A percentile compares a stretch with the other conserved stretches of the same genome.
These are phyloP conservation scores for Herpotrichia juniperi DNA, from an alignment of 2,329 filamentous ascomycete species.

Conservation along the genomic window DNA sequence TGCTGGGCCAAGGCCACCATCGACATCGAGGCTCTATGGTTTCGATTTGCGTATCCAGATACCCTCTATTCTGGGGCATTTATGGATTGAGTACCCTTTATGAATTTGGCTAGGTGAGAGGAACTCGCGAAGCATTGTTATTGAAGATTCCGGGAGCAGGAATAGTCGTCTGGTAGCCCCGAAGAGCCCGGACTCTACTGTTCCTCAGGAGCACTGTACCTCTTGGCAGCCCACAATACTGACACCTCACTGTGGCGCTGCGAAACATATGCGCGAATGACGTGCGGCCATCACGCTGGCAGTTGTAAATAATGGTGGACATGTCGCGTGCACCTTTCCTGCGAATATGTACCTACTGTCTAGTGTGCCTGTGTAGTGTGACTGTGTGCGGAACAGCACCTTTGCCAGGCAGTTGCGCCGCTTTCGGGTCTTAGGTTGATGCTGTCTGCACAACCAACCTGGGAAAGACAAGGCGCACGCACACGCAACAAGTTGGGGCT, in stretches of 20 bases:
- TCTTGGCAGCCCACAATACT: background rate
- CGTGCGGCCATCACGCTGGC: too few species aligned
- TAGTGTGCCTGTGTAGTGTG: background rate
- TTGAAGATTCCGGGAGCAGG: background rate
- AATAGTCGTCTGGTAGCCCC: background rate
- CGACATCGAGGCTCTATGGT: conserved; percentile 6
- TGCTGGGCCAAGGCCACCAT: conserved; percentile 32
- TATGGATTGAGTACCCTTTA: too few species aligned
- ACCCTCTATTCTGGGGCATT: background rate
- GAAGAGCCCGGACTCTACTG: too few species aligned
- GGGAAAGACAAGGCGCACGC: background rate
- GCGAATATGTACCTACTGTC: too few species aligned
- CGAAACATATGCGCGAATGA: background rate
- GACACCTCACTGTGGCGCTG: background rate
- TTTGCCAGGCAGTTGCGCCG: conserved; percentile 1
- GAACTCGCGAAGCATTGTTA: too few species aligned
- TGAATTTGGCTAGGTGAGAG: too few species aligned
- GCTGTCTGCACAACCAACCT: background rate
- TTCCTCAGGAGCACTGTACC: background rate
- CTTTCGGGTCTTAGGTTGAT: background rate
- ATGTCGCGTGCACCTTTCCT: background rate
- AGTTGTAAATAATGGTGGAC: background rate
- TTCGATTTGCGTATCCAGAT: background rate
- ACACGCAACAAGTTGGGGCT: background rate
- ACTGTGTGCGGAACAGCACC: background rate